These are phyloP conservation scores for Penicillium longicatenatum DNA, from an alignment of 495 filamentous ascomycete genomes.

Conservation along the genomic window DNA sequence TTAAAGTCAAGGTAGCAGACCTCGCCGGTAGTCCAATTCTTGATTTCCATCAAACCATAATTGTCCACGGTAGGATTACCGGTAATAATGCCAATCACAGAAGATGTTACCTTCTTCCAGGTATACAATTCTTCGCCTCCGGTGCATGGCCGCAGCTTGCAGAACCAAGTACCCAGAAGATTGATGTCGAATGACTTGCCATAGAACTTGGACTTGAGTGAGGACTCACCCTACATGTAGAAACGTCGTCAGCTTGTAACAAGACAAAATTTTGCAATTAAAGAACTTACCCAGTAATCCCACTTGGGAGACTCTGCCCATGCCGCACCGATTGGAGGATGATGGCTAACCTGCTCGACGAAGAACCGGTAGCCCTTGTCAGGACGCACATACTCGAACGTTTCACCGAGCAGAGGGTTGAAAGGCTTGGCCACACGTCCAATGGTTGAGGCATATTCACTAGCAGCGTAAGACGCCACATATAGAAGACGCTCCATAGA, in stretches of 20 bases:
- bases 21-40: constrained; percentile 94
- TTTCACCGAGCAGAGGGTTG: constrained; percentile 94
- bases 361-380: constrained; percentile 98
- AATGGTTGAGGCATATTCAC: constrained; percentile 95
- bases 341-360: constrained; percentile 97
- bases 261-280: neutral
- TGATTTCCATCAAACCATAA: constrained; percentile 96
- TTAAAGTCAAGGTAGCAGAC: constrained; percentile 93
- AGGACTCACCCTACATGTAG: constrained; percentile 71
- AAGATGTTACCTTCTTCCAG: constrained; percentile 98
- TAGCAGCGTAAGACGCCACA: constrained; percentile 91
- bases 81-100: constrained; percentile 97
- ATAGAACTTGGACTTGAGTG: constrained; percentile 97
- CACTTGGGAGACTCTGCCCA: constrained; percentile 91
- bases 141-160: constrained; percentile 75
- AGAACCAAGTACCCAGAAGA: constrained; percentile 94
- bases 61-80: constrained; percentile 97
- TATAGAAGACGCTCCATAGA: constrained; percentile 95
- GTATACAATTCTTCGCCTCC: constrained; percentile 91
- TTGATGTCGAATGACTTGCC: constrained; percentile 98
- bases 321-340: constrained; percentile 92
- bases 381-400: constrained; percentile 92
- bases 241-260: constrained; percentile 2
- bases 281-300: constrained; percentile 78
- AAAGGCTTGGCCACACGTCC: constrained; percentile 97